Evolutionary conservation across 495 filamentous ascomycete genomes (phyloP).

Genomic region (Alectoria sarmentosa): DNA sequence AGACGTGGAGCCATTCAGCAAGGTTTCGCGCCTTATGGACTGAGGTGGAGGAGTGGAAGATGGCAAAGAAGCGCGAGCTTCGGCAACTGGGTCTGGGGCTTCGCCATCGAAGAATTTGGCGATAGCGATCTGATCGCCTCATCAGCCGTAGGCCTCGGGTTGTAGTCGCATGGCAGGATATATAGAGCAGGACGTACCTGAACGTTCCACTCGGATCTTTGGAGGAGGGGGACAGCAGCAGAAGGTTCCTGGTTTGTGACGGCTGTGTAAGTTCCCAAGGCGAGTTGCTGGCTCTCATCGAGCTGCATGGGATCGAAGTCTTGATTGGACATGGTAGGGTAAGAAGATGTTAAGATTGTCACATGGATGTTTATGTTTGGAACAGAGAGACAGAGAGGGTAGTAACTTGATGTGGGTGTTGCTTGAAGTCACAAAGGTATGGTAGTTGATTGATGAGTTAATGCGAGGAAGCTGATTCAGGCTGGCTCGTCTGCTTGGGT

Average conservation of each 20-base stretch:
- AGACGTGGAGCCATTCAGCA: constrained; percentile 51
- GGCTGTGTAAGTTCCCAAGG: constrained; percentile 78
- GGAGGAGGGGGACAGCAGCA: constrained; percentile 73
- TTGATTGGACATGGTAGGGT: constrained; percentile 25
- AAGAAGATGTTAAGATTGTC: background rate
- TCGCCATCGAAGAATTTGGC: constrained; percentile 98
- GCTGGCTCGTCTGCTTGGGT: background rate
- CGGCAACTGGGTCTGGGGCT: constrained; percentile 70
- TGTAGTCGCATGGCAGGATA: background rate
- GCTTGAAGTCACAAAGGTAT: background rate
- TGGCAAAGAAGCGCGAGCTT: constrained; percentile 57
- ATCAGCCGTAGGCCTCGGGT: background rate
- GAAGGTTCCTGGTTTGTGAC: constrained; percentile 76
- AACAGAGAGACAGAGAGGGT: too few relatives aligned
- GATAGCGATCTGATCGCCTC: constrained; percentile 67
- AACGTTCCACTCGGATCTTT: constrained; percentile 91
- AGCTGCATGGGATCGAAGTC: constrained; percentile 61
- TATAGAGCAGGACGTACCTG: constrained; percentile 47
- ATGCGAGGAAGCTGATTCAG: too few relatives aligned
- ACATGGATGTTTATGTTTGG: too few relatives aligned
- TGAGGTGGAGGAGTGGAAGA: constrained; percentile 46
- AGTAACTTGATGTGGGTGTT: background rate
- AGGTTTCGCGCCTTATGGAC: constrained; percentile 58
- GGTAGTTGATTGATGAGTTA: too few relatives aligned
- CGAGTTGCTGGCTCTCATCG: constrained; percentile 64